phyloP scores from a whole-genome alignment of 116 monocot species.

The Thalassia testudinum region DNA sequence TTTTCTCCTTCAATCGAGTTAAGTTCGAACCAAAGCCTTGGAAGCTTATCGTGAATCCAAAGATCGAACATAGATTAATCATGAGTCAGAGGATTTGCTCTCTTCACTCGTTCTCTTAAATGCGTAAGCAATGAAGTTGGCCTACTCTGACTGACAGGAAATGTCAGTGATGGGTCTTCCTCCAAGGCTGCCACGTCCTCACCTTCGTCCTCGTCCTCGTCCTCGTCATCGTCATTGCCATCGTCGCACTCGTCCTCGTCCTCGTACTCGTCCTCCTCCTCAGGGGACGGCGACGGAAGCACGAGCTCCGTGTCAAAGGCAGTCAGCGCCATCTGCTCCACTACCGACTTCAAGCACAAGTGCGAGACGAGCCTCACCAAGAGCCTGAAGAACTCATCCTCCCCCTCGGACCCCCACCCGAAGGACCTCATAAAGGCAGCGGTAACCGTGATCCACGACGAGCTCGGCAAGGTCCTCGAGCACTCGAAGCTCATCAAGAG shows the following conservation, averaged over 20 bases:
- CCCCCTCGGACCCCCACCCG: conserved; percentile 10
- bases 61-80: no score
- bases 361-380: conserved; percentile 43
- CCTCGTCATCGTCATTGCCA: no score
- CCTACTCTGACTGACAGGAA: no score
- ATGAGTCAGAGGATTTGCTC: no score
- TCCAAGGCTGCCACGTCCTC: no score
- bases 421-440: conserved; percentile 53
- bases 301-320: background rate
- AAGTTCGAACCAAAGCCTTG: no score
- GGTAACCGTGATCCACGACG: conserved; percentile 24
- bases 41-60: no score
- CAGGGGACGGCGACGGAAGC: background rate
- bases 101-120: no score
- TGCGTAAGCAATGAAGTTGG: no score
- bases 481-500: conserved; percentile 15
- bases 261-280: background rate
- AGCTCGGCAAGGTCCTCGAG: conserved; percentile 22
- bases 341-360: conserved; percentile 35
- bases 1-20: no score
- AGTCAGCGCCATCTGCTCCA: conserved; percentile 24
- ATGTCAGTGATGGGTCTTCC: background rate
- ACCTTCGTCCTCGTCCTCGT: background rate
- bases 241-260: no score
- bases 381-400: conserved; percentile 2